phyloP scores from a whole-genome alignment of 306 rosid species.

The Cicer yamashitae region DNA sequence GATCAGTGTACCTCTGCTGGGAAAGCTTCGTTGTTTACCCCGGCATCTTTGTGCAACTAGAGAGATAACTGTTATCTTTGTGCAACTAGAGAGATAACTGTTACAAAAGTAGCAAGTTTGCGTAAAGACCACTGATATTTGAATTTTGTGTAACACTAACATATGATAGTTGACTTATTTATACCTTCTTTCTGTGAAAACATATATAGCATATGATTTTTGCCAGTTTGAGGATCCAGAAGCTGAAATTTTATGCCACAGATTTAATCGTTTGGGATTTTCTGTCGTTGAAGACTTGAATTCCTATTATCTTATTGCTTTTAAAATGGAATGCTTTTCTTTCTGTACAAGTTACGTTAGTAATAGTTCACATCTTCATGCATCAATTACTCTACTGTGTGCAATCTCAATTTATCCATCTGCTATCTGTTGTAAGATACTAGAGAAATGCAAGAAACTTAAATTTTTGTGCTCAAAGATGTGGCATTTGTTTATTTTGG shows the following conservation, averaged over 20 bases:
- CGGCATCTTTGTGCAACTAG: constrained; percentile 20
- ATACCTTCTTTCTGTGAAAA: constrained; percentile 7
- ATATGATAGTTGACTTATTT: constrained; percentile 21
- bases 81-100: constrained; percentile 25
- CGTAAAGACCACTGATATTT: constrained; percentile 18
- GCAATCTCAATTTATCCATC: constrained; percentile 7
- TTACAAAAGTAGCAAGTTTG: constrained; percentile 30
- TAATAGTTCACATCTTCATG: constrained; percentile 21
- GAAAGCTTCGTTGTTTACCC: constrained; percentile 34
- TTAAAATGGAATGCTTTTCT: constrained; percentile 15
- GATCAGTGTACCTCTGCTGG: constrained; percentile 7
- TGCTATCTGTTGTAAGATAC: constrained; percentile 7
- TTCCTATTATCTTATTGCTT: constrained; percentile 17
- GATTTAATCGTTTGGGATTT: constrained; percentile 15
- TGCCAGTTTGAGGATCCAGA: constrained; percentile 31
- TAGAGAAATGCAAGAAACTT: constrained; percentile 21
- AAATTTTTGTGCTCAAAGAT: constrained; percentile 21
- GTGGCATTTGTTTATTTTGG: constrained; percentile 23
- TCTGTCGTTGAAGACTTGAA: constrained; percentile 40
- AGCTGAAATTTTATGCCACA: constrained; percentile 28
- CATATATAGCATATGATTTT: constrained; percentile 22
- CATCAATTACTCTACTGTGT: constrained; percentile 12
- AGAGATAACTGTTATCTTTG: constrained; percentile 25
- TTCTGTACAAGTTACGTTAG: constrained; percentile 16
- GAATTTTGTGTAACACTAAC: constrained; percentile 9